Percentiles rank a stretch among this genome's conserved stretches.
phyloP scores from a whole-genome alignment of 2,329 filamentous ascomycete species.

The Stemphylium beticola region DNA sequence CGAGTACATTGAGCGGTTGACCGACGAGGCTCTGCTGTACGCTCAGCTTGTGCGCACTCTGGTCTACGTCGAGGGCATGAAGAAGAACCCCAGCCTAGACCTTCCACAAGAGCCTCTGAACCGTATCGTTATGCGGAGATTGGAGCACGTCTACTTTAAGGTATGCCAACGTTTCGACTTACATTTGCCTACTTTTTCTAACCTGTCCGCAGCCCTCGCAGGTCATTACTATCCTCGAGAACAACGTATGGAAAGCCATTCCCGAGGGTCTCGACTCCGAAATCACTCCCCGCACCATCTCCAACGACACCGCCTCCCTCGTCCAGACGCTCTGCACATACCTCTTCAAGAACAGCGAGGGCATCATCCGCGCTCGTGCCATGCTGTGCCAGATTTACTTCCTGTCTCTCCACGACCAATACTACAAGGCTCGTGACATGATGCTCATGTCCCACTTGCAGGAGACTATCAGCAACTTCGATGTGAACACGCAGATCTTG shows the following conservation, averaged over 20 bases:
- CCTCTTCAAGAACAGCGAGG: conserved; percentile 91
- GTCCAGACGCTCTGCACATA: conserved; percentile 92
- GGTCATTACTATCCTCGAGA: conserved; percentile 91
- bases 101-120: conserved; percentile 86
- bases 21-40: conserved; percentile 89
- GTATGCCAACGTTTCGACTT: conserved; percentile 50
- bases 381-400: conserved; percentile 99
- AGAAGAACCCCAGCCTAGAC: conserved; percentile 72
- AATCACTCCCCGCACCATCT: conserved; percentile 76
- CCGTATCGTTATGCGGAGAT: conserved; percentile 87
- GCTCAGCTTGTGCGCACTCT: conserved; percentile 87
- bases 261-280: conserved; percentile 73
- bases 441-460: conserved; percentile 99
- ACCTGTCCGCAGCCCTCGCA: conserved; percentile 70
- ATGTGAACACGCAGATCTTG: conserved; percentile 95
- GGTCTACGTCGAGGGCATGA: conserved; percentile 85
- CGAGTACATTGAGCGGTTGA: conserved; percentile 94
- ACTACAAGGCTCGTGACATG: conserved; percentile 97
- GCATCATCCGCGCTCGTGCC: conserved; percentile 92
- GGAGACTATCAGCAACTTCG: conserved; percentile 95
- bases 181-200: conserved; percentile 20
- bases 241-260: conserved; percentile 88
- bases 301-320: conserved; percentile 73
- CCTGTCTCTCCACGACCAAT: conserved; percentile 94
- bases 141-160: conserved; percentile 99